A percentile compares a stretch with the other conserved stretches of the same genome.
Evolutionary conservation across 768 basidiomycete species (phyloP).

Genomic region (Termitomyces sp.): DNA sequence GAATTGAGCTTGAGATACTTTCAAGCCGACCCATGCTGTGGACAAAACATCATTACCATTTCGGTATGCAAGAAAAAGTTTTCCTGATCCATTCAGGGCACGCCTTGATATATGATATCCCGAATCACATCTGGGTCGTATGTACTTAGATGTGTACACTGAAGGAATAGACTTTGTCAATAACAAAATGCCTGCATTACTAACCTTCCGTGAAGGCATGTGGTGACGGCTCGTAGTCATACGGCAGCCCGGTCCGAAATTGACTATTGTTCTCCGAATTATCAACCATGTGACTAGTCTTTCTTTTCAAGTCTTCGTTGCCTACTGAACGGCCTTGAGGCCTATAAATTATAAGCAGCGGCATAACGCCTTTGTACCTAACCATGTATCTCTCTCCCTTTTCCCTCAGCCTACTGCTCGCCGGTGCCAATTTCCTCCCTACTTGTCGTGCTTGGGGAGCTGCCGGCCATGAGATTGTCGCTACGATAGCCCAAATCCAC

Average conservation of each 20-base stretch:
- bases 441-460: constrained; percentile 35
- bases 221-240: no score
- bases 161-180: no score
- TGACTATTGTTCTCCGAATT: background rate
- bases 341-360: constrained; percentile 2
- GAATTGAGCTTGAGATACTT: no score
- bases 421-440: constrained; percentile 5
- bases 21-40: no score
- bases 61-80: no score
- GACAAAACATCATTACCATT: no score
- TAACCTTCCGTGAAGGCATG: background rate
- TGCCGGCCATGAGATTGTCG: constrained; percentile 85
- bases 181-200: no score
- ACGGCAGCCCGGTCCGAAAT: background rate
- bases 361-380: background rate
- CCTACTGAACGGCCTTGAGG: background rate
- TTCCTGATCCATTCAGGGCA: no score
- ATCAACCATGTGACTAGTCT: background rate
- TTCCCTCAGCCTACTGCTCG: background rate
- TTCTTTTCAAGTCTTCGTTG: background rate
- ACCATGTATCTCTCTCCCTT: constrained; percentile 10
- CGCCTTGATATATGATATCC: no score
- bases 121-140: no score
- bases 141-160: no score
- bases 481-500: constrained; percentile 92